These are phyloP conservation scores for Stromatinia cepivora DNA, from an alignment of 2,329 filamentous ascomycete species.

Conservation along the genomic window DNA sequence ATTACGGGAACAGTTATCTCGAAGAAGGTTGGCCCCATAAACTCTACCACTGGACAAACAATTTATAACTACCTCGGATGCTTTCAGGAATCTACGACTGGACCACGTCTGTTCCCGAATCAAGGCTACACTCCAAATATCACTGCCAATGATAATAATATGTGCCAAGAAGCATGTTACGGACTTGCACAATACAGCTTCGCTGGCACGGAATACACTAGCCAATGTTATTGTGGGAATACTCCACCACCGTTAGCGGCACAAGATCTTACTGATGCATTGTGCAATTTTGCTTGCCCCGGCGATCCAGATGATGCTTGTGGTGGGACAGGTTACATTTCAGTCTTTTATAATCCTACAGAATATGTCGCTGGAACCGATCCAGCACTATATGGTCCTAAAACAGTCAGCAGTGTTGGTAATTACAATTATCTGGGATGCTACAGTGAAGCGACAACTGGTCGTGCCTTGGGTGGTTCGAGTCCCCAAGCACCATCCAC, in stretches of 20 bases:
- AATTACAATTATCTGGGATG: conserved; percentile 41
- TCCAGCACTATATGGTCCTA: conserved; percentile 32
- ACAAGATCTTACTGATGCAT: conserved; percentile 28
- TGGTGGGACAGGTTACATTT: conserved; percentile 30
- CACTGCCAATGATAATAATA: conserved; percentile 33
- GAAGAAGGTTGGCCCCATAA: conserved; percentile 18
- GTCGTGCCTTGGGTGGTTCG: conserved; percentile 31
- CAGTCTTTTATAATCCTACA: conserved; percentile 32
- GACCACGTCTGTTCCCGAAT: conserved; percentile 39
- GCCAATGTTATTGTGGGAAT: conserved; percentile 41
- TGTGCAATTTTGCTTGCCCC: conserved; percentile 31
- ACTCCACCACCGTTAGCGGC: conserved; percentile 35
- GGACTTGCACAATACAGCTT: conserved; percentile 33
- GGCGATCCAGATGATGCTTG: conserved; percentile 25
- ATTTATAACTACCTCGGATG: conserved; percentile 41
- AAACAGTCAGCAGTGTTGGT: conserved; percentile 30
- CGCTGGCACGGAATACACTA: conserved; percentile 40
- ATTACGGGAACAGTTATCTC: conserved; percentile 30
- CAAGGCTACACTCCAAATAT: conserved; percentile 31
- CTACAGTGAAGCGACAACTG: conserved; percentile 38
- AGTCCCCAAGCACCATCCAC: conserved; percentile 23
- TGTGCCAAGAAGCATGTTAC: conserved; percentile 43
- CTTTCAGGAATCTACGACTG: conserved; percentile 37
- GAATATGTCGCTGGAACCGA: conserved; percentile 31
- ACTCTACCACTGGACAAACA: conserved; percentile 24